Evolutionary conservation across 164 flowering plant species (phyloP), one percentile per base, ranked within the genome.

Genomic region (grape (Vitis vinifera)): DNA sequence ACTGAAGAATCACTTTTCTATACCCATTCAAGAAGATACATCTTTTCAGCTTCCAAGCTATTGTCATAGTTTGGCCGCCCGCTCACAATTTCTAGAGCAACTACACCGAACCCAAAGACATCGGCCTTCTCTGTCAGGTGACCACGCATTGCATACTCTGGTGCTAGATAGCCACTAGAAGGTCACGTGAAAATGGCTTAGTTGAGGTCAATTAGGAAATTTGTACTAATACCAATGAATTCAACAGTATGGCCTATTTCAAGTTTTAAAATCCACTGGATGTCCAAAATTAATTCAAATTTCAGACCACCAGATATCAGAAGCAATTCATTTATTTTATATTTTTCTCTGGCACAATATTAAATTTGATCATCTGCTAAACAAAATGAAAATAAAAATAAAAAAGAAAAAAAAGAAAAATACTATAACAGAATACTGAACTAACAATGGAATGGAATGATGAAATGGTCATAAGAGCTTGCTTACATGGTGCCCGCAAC

Each of bases 401-500:
- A 31, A 31, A 17, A 17, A 17, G 17, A 0, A 31, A 31, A 31
- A 31, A 31, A 31, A 31, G 1, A 6, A 31, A 51, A 10, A 10
- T 3, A 51, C 53, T 1, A 12, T 0, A 55, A 31, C 44, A 31
- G 44, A 31, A 4, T 31, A 31, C n/a, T 16, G 44, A 14, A 55
- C 2, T 55, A 14, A 55, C 44, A 13, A 12, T 55, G 19, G 15
- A 31, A 31, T 31, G 44, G 44, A 31, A 31, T 6, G 44, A 23
- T 3, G 55, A 64, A 64, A 64, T 11, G 16, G 56, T 64, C 49
- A 3, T n/a, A 10, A 10, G 31, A 6, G 49, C 44, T 31, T 31
- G 1, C 71, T 67, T 77, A 77, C 80, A 74, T 71, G 30, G 80
- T 77, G 52, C 80, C 80, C n/a, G 80, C 80, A 49, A 77, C 75